Percentiles rank a stretch among this genome's conserved stretches.
Conservation (phyloP, 73 alveolate genomes). For the Tetrahymena elliotti region DNA sequence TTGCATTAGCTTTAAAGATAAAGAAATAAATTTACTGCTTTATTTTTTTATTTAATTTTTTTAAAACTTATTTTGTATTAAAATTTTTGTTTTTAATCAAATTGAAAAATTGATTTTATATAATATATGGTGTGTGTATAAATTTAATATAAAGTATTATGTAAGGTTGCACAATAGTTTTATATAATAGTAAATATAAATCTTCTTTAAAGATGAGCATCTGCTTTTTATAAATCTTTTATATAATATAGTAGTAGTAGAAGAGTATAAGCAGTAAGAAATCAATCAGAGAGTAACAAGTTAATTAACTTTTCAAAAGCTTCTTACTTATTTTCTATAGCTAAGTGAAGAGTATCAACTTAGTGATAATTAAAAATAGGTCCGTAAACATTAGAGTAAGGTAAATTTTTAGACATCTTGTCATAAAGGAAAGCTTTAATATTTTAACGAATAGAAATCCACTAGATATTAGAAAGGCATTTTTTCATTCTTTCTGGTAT, state of each 20-base stretch:
- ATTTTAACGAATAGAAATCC: neutral
- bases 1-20: too few relatives aligned
- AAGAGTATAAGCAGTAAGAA: neutral
- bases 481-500: neutral
- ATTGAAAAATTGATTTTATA: too few relatives aligned
- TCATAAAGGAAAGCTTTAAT: neutral
- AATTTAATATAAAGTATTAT: neutral
- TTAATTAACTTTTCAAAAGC: neutral
- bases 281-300: neutral
- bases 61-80: too few relatives aligned
- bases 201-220: too few relatives aligned
- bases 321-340: neutral
- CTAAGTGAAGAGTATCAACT: neutral
- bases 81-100: too few relatives aligned
- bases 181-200: neutral
- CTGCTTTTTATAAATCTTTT: too few relatives aligned
- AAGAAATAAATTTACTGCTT: too few relatives aligned
- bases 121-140: slow-evolving; percentile 49
- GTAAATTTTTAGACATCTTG: neutral
- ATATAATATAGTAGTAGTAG: too few relatives aligned
- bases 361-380: neutral
- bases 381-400: neutral
- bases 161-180: neutral
- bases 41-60: too few relatives aligned
- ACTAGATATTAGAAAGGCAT: neutral